Evolutionary conservation across 441 rosid genomes (phyloP).

Genomic region (Arabidopsis lyrata): DNA sequence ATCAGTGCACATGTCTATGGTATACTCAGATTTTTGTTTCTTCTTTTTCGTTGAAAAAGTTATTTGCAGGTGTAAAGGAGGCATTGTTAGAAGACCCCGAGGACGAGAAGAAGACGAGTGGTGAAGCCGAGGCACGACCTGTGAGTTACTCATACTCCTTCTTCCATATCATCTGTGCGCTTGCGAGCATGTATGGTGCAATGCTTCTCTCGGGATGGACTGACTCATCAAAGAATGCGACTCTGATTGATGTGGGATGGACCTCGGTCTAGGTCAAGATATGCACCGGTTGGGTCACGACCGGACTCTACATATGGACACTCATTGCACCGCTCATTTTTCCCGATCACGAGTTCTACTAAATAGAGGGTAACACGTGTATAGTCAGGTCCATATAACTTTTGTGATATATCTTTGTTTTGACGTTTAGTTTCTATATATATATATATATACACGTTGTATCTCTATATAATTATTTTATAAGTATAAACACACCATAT

Average conservation of each 20-base stretch:
- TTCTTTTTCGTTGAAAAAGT: not conserved
- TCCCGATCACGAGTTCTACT: slow-evolving; percentile 81
- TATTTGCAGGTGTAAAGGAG: slow-evolving; percentile 57
- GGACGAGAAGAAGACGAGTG: slow-evolving; percentile 61
- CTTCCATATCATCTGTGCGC: slow-evolving; percentile 93
- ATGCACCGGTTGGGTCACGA: slow-evolving; percentile 90
- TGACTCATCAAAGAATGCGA: slow-evolving; percentile 70
- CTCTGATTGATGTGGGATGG: slow-evolving; percentile 94
- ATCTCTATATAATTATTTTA: too few relatives aligned
- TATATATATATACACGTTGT: too few relatives aligned
- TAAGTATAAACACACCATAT: too few relatives aligned
- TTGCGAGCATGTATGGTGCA: slow-evolving; percentile 97
- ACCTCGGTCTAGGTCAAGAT: slow-evolving; percentile 97
- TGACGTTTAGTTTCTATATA: too few relatives aligned
- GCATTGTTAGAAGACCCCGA: slow-evolving; percentile 75
- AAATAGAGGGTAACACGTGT: slow-evolving; percentile 2
- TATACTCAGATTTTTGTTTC: not conserved
- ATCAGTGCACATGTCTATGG: too few relatives aligned
- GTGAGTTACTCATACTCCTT: slow-evolving; percentile 88
- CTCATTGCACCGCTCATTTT: slow-evolving; percentile 73
- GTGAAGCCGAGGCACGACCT: slow-evolving; percentile 67
- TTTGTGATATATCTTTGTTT: too few relatives aligned
- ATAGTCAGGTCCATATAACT: not conserved
- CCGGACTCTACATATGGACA: slow-evolving; percentile 83
- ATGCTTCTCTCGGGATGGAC: slow-evolving; percentile 99